Conservation (phyloP, 306 rosid species). For the Geum urbanum region DNA sequence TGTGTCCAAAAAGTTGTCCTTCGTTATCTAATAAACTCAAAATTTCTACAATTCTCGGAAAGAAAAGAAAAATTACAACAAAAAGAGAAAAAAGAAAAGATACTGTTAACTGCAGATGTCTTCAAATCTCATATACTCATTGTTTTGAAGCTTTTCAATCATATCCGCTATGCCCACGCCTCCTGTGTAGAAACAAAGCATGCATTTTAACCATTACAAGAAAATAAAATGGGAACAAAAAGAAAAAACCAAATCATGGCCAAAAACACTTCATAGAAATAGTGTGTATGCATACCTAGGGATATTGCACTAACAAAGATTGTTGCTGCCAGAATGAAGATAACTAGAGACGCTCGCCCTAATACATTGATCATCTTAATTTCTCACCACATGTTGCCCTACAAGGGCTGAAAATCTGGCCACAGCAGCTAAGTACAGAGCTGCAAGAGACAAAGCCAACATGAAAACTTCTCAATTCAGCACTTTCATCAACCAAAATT, state of each 20-base stretch:
- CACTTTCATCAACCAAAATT: neutral
- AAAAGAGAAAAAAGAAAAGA: neutral
- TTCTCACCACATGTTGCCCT: constrained; percentile 63
- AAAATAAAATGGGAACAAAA: neutral
- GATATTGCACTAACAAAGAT: constrained; percentile 68
- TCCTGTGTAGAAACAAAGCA: constrained; percentile 35
- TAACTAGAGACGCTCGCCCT: constrained; percentile 70
- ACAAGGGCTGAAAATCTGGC: constrained; percentile 59
- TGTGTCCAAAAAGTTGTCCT: neutral
- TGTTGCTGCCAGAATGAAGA: constrained; percentile 63
- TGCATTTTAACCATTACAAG: neutral
- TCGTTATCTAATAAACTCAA: neutral
- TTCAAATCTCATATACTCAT: constrained; percentile 75
- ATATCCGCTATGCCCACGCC: constrained; percentile 62
- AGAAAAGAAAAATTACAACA: no score
- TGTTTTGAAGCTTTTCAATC: constrained; percentile 40
- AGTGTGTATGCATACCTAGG: constrained; percentile 32
- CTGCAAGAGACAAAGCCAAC: constrained; percentile 25
- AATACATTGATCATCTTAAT: constrained; percentile 39
- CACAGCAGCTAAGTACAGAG: constrained; percentile 46
- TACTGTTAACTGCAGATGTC: constrained; percentile 45
- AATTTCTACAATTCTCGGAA: neutral
- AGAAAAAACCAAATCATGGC: neutral
- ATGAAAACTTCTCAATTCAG: neutral
- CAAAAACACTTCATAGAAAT: neutral